Evolutionary conservation across 139 green algal species (phyloP).

Genomic region (Chlorella vulgaris): DNA sequence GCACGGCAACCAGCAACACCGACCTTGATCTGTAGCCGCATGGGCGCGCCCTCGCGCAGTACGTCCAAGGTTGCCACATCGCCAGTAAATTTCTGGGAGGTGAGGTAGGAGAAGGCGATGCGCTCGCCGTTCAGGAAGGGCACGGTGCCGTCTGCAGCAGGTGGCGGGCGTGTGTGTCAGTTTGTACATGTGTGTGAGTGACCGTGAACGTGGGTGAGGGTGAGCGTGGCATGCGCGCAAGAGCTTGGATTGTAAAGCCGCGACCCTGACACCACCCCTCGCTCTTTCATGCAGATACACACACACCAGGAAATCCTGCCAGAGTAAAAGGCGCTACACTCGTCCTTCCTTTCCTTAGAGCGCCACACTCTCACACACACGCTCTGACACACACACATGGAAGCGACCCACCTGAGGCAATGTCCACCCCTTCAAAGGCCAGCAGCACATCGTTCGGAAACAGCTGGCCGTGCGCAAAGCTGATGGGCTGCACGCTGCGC

Average conservation of each 20-base stretch:
- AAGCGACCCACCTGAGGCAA: slow-evolving; percentile 4
- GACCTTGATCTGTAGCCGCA: slow-evolving; percentile 47
- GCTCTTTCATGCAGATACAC: too few relatives aligned
- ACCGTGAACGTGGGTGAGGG: not conserved
- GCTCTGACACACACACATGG: too few relatives aligned
- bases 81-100: slow-evolving; percentile 90
- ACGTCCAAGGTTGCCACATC: slow-evolving; percentile 78
- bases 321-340: too few relatives aligned
- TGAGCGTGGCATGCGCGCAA: too few relatives aligned
- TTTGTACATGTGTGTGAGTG: not conserved
- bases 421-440: slow-evolving; percentile 88
- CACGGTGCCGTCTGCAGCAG: slow-evolving; percentile 88
- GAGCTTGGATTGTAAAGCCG: too few relatives aligned
- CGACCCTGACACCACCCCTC: not conserved
- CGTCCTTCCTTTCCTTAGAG: too few relatives aligned
- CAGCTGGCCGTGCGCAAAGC: slow-evolving; percentile 56
- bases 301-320: too few relatives aligned
- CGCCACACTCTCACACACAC: too few relatives aligned
- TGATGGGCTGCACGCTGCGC: slow-evolving; percentile 73
- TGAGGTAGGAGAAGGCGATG: slow-evolving; percentile 95
- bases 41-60: slow-evolving; percentile 62
- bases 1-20: not conserved
- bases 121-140: slow-evolving; percentile 94
- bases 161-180: not conserved
- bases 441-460: slow-evolving; percentile 85